phyloP scores from a whole-genome alignment of 495 filamentous ascomycete genomes.

The Xylaria curta region DNA sequence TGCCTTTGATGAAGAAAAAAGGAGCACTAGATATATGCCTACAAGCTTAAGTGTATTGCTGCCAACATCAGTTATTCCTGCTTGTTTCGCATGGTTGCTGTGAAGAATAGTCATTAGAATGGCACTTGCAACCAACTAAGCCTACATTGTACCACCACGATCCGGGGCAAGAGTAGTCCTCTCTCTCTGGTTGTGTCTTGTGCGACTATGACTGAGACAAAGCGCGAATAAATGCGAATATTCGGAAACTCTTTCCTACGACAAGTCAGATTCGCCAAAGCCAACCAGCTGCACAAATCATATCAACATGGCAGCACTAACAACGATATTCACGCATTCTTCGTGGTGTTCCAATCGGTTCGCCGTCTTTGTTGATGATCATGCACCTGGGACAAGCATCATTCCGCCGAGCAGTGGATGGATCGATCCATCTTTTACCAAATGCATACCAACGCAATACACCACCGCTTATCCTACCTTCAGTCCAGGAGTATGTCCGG shows the following conservation, averaged over 20 bases:
- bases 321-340: slow-evolving; percentile 34
- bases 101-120: background rate
- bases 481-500: slow-evolving; percentile 36
- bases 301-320: slow-evolving; percentile 32
- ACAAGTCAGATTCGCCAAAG: background rate
- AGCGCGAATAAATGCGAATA: background rate
- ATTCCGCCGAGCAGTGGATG: slow-evolving; percentile 33
- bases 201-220: background rate
- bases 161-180: background rate
- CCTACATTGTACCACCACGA: background rate
- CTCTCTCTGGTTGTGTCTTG: background rate
- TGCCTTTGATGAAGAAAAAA: background rate
- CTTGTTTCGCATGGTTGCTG: background rate
- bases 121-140: background rate
- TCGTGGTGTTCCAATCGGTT: slow-evolving; percentile 35
- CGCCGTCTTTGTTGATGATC: slow-evolving; percentile 32
- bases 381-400: slow-evolving; percentile 30
- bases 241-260: background rate
- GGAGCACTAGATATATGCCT: background rate
- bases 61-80: background rate
- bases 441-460: slow-evolving; percentile 35
- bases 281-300: background rate
- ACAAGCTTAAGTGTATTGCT: background rate
- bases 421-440: slow-evolving; percentile 36
- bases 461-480: slow-evolving; percentile 28